Evolutionary conservation across 306 rosid genomes (phyloP).

Genomic region (Rosa rugosa): DNA sequence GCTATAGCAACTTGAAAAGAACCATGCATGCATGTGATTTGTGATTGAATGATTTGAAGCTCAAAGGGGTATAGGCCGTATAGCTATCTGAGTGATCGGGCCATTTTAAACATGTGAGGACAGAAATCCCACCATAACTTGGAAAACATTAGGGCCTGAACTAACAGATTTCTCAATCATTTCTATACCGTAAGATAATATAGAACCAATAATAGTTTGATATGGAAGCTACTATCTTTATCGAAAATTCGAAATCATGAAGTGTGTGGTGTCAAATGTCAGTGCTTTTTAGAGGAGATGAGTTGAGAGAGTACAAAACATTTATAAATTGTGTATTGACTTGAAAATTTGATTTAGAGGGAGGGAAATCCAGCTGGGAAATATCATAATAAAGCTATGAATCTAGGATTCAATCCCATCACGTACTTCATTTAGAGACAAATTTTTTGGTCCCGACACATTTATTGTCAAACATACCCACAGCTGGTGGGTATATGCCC

Average conservation of each 20-base stretch:
- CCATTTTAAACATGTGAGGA: slow-evolving; percentile 10
- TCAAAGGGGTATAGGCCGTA: background rate
- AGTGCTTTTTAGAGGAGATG: background rate
- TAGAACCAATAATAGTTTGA: background rate
- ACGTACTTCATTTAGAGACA: slow-evolving; percentile 22
- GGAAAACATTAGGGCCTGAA: slow-evolving; percentile 6
- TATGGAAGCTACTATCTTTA: background rate
- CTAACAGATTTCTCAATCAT: background rate
- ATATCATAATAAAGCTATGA: background rate
- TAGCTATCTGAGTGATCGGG: slow-evolving; percentile 1
- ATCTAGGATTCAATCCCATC: slow-evolving; percentile 29
- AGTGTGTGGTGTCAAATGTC: slow-evolving; percentile 12
- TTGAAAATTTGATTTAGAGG: background rate
- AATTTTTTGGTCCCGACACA: slow-evolving; percentile 34
- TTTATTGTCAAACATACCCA: slow-evolving; percentile 35
- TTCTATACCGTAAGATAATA: background rate
- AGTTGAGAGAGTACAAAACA: background rate
- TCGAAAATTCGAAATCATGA: background rate
- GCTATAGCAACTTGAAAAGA: slow-evolving; percentile 1
- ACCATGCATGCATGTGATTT: slow-evolving; percentile 15
- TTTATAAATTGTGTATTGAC: background rate
- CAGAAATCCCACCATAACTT: background rate
- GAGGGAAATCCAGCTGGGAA: slow-evolving; percentile 5
- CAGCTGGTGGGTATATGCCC: slow-evolving; percentile 25
- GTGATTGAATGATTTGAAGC: slow-evolving; percentile 6